phyloP scores from a whole-genome alignment of 148 eudicot species.

The Suaeda aralocaspica region DNA sequence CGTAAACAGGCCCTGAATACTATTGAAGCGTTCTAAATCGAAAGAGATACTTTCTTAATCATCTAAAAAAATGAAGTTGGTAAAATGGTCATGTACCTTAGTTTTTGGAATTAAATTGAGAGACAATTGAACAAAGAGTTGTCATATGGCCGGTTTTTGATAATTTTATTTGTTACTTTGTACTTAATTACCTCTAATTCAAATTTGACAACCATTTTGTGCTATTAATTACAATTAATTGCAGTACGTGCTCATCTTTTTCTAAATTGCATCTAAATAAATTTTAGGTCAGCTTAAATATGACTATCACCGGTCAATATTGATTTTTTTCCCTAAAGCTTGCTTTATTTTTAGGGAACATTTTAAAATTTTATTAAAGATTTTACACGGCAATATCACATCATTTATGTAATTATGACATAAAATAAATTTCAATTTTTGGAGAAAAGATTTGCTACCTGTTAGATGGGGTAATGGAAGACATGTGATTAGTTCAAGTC shows the following conservation, averaged over 20 bases:
- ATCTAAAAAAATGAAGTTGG: neutral
- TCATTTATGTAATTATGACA: neutral
- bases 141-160: neutral
- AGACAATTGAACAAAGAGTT: neutral
- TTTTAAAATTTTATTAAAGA: neutral
- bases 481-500: slow-evolving; percentile 7
- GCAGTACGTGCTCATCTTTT: neutral
- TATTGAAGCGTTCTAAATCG: no score
- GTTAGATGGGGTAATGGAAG: neutral
- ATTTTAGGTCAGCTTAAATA: neutral
- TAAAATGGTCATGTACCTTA: no score
- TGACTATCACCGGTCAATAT: neutral
- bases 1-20: no score
- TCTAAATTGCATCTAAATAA: no score
- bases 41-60: no score
- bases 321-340: neutral
- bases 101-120: neutral
- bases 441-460: neutral
- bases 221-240: neutral
- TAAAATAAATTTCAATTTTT: no score
- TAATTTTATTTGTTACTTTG: no score
- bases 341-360: slow-evolving; percentile 2
- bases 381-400: neutral
- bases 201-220: neutral
- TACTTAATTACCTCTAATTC: no score